phyloP scores from a whole-genome alignment of 805 yeast species.

The Kodamaea jinghongensis region DNA sequence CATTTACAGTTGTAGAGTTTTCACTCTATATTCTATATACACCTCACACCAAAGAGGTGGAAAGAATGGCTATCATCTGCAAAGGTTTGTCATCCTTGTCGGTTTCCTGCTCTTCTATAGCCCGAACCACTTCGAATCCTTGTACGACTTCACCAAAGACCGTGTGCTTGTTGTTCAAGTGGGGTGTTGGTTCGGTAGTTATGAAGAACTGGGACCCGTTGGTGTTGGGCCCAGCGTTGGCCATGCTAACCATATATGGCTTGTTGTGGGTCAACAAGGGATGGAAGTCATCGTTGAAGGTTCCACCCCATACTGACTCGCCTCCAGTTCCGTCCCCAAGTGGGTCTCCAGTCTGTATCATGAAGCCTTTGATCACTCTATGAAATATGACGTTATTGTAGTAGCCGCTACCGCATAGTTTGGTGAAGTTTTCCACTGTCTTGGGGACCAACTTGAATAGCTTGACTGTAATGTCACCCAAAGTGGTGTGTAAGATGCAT shows the following conservation, averaged over 20 bases:
- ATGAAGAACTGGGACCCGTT: constrained; percentile 29
- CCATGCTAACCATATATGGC: constrained; percentile 32
- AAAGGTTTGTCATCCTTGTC: constrained; percentile 17
- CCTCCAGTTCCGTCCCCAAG: constrained; percentile 26
- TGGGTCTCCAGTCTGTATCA: constrained; percentile 29
- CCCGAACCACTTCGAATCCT: constrained; percentile 21
- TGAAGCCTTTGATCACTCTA: constrained; percentile 22
- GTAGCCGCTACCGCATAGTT: constrained; percentile 33
- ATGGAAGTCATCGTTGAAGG: constrained; percentile 27
- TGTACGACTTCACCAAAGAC: constrained; percentile 26
- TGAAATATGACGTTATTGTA: constrained; percentile 35
- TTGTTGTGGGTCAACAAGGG: constrained; percentile 25
- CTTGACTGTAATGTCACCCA: constrained; percentile 41
- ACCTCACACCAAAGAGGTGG: constrained; percentile 16
- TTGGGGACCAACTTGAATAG: constrained; percentile 37
- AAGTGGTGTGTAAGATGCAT: constrained; percentile 31
- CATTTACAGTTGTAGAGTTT: too few relatives aligned
- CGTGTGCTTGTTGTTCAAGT: constrained; percentile 23
- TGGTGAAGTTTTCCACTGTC: constrained; percentile 41
- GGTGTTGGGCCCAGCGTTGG: constrained; percentile 26
- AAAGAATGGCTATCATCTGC: constrained; percentile 20
- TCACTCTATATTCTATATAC: neutral
- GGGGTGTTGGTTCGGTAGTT: constrained; percentile 17
- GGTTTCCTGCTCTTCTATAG: constrained; percentile 18
- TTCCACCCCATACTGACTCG: constrained; percentile 25